Evolutionary conservation across 2,329 filamentous ascomycete genomes (phyloP).

Genomic region (Orbilia quercus): DNA sequence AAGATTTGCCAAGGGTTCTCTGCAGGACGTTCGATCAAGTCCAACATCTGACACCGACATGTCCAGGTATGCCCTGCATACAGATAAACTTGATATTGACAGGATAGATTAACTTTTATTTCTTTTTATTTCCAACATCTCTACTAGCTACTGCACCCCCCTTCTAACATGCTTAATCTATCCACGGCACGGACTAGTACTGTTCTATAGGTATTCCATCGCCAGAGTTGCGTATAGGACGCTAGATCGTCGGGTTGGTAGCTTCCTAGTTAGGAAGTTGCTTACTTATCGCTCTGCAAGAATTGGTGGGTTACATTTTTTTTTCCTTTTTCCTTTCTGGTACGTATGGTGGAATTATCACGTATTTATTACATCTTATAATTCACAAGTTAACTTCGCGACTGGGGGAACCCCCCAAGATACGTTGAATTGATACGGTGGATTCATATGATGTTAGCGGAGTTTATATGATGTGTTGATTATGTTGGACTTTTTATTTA

Average conservation of each 20-base stretch:
- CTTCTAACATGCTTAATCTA: slow-evolving; percentile 1
- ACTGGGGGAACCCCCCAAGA: too few relatives aligned
- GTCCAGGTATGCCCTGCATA: too few relatives aligned
- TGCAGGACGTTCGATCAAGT: too few relatives aligned
- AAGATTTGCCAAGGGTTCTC: slow-evolving; percentile 9
- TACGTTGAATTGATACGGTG: too few relatives aligned
- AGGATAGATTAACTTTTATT: too few relatives aligned
- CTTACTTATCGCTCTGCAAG: not conserved
- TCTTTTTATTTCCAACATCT: too few relatives aligned
- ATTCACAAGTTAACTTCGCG: too few relatives aligned
- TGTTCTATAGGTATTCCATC: not conserved
- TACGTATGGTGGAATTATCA: too few relatives aligned
- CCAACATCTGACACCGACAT: not conserved
- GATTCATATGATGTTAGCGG: too few relatives aligned
- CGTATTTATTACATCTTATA: too few relatives aligned
- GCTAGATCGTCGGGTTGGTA: slow-evolving; percentile 6
- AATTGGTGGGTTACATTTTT: not conserved
- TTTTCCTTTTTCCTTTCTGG: not conserved
- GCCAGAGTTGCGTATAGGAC: too few relatives aligned
- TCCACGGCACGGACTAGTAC: slow-evolving; percentile 19
- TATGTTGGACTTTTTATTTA: slow-evolving; percentile 17
- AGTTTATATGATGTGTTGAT: slow-evolving; percentile 12
- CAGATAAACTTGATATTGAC: not conserved
- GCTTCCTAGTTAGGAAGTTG: slow-evolving; percentile 46
- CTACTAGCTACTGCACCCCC: too few relatives aligned